Evolutionary conservation across 192 early-diverging fungal genomes (phyloP).

Genomic region (Coemansia sp.): DNA sequence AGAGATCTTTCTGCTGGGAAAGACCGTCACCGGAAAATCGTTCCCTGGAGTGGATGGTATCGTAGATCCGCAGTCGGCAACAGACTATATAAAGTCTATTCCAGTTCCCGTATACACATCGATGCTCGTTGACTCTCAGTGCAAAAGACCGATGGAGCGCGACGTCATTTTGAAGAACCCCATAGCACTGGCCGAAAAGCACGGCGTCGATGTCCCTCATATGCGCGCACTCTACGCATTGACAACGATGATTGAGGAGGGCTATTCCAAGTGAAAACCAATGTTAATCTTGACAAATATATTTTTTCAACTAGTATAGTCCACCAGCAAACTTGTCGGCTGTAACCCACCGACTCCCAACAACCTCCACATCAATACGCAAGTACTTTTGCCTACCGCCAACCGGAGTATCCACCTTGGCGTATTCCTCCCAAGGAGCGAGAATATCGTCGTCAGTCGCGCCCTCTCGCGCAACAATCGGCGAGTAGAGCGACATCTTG

Average conservation of each 20-base stretch:
- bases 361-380: conserved; percentile 72
- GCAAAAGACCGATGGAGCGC: conserved; percentile 50
- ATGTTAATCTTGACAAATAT: not conserved
- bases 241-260: conserved; percentile 43
- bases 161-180: conserved; percentile 52
- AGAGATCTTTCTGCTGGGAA: conserved; percentile 45
- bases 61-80: conserved; percentile 38
- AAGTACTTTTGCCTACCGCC: conserved; percentile 55
- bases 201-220: conserved; percentile 40
- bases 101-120: conserved; percentile 50
- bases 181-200: conserved; percentile 37
- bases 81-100: conserved; percentile 38
- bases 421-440: conserved; percentile 50
- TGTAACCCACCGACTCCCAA: conserved; percentile 56
- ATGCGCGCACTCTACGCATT: conserved; percentile 48
- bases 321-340: conserved; percentile 51
- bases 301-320: conserved; percentile 15
- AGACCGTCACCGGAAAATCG: conserved; percentile 35
- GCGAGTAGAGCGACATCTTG: conserved; percentile 50
- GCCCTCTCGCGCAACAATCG: conserved; percentile 14
- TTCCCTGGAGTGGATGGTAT: conserved; percentile 50
- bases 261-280: conserved; percentile 15
- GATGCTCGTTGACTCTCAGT: conserved; percentile 52
- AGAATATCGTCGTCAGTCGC: conserved; percentile 7
- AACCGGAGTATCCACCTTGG: conserved; percentile 7